A percentile compares a stretch with the other conserved stretches of the same genome.
These are phyloP conservation scores for Solanum neorickii DNA, from an alignment of 257 asterid genomes.

Conservation along the genomic window DNA sequence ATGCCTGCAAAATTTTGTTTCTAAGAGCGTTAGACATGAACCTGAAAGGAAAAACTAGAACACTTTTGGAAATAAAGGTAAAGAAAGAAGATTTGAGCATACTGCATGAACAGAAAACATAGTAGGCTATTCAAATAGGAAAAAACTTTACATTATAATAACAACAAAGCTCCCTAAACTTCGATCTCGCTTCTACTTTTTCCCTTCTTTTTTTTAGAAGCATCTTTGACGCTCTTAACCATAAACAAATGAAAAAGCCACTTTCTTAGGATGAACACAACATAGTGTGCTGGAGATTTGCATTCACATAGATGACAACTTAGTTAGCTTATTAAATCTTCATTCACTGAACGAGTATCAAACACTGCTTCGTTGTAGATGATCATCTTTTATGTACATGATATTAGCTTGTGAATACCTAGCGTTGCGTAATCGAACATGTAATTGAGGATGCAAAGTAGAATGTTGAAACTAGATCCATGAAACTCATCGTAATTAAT, in stretches of 20 bases:
- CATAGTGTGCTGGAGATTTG: neutral
- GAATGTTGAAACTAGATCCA: neutral
- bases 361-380: neutral
- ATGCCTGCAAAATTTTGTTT: neutral
- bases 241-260: neutral
- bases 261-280: neutral
- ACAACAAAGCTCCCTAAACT: neutral
- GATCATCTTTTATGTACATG: neutral
- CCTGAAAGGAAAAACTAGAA: neutral
- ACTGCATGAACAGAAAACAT: neutral
- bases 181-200: neutral
- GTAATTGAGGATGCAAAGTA: neutral
- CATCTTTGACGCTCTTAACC: neutral
- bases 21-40: neutral
- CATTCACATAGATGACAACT: neutral
- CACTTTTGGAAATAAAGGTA: neutral
- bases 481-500: neutral
- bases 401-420: neutral
- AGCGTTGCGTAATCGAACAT: neutral
- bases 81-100: neutral
- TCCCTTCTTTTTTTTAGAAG: neutral
- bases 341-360: neutral
- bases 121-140: neutral
- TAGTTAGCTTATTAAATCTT: neutral
- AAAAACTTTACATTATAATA: neutral